Base-by-base conservation (phyloP, 2,329 filamentous ascomycete species). In the Paraphoma chrysanthemicola region DNA sequence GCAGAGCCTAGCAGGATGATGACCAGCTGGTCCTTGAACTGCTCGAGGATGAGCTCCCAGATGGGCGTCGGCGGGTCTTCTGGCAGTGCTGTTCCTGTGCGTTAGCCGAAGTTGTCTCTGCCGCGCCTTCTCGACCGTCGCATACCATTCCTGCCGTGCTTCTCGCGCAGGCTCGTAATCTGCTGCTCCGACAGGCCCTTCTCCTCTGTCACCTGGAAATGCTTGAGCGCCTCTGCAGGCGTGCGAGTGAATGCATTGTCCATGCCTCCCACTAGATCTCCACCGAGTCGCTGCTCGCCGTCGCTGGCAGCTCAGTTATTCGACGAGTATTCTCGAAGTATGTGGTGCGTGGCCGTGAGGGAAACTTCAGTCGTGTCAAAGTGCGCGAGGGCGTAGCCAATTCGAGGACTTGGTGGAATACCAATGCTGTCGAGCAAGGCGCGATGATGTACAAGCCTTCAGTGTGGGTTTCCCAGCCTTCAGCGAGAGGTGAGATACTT, bases 21-120 rank as follows among this genome's bases (percentile, higher is more conserved):
- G 66, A 99, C 95, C 46, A 99, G 87, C 79, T 99, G 95, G 76
- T 99, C 95, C 80, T 99, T 97, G 85, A 99, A 99, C 78, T 99
- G 95, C 80, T 99, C 95, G 56, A 99, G 85, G 53, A 99, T 92
- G 62, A 99, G 88, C 80, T 98, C 87, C 95, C 94, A 99, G 46
- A 99, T 77, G 39, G 95, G 95, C 31, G 95, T 99, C 3, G 95
- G 93, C 51, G 95, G 95, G 64, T 99, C 95, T 81, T 99, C 95
- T 44, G 87, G 85, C 53, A 92, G 83, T 54, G 88, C 88, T 91
- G 61, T 64, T 48, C 7, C 30, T 31, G 30, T 29, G 18, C 16
- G 11, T 46, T 48, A 18, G 39, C 39, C 12, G 39, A 8, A 17
- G 8, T 11, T 7, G 7, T 23, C 41, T 14, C 23, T 23, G 23